phyloP scores from a whole-genome alignment of 768 basidiomycete species.

The Tephrocybe rancida region DNA sequence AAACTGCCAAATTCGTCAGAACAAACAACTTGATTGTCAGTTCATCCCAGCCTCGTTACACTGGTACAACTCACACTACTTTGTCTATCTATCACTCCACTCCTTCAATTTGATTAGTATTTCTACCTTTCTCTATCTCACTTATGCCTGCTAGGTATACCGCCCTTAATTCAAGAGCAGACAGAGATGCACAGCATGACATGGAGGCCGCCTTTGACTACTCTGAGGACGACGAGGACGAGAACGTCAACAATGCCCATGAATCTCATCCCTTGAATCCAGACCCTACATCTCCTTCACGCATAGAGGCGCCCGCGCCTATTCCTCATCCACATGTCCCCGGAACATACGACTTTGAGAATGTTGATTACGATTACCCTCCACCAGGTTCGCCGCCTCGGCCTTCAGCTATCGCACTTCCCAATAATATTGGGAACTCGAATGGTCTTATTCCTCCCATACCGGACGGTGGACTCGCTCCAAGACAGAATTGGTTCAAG shows the following conservation, averaged over 20 bases:
- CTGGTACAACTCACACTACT: neutral
- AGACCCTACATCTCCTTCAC: conserved; percentile 30
- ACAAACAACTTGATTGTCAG: neutral
- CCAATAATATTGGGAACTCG: conserved; percentile 73
- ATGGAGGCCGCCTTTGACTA: conserved; percentile 90
- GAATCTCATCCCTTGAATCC: conserved; percentile 60
- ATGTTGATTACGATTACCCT: conserved; percentile 76
- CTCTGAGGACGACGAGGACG: conserved; percentile 70
- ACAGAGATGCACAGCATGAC: conserved; percentile 44
- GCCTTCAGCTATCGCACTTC: conserved; percentile 63
- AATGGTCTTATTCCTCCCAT: conserved; percentile 68
- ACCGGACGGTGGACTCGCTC: conserved; percentile 29
- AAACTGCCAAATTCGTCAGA: neutral
- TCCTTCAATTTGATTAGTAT: conserved; percentile 16
- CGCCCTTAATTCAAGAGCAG: conserved; percentile 58
- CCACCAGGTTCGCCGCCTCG: conserved; percentile 83
- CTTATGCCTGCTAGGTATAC: conserved; percentile 65
- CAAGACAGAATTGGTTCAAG: conserved; percentile 53
- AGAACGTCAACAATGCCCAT: conserved; percentile 43
- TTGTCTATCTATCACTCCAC: conserved; percentile 7
- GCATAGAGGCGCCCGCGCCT: conserved; percentile 21
- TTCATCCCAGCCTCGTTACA: neutral
- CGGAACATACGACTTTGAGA: conserved; percentile 78
- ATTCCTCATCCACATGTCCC: conserved; percentile 26
- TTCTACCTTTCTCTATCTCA: conserved; percentile 10